Base-by-base conservation (phyloP, 805 yeast species). In the Isabelozyma heimii region DNA sequence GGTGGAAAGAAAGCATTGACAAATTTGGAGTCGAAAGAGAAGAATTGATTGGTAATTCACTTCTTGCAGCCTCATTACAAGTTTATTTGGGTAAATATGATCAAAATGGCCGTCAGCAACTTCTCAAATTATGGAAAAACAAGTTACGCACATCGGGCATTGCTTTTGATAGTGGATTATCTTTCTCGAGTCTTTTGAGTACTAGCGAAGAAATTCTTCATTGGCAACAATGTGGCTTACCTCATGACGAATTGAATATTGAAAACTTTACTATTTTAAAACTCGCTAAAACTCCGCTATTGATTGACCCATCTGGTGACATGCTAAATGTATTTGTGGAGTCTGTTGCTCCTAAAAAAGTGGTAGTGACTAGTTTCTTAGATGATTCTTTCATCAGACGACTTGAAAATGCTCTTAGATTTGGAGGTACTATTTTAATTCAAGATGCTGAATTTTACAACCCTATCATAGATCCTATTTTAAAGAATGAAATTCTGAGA, bases 371-470 rank as follows among this genome's bases (percentile, higher is more conserved):
- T 0, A 87, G 95, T 57, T 89, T 92, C 59, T 64, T 86, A 41
- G 90, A 87, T 56, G 79, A 75, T 4, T 80, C 85, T 0, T 88
- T 84, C 61, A 61, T 79, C 2, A 84, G 83, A 53, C 86, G 82
- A 40, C 59, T 92, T 13, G 96, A 91, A 61, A 87, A 89, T 57
- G 85, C 96, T 0, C 61, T 91, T 26, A 72, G 94, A 53, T 91
- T 91, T 73, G 97, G 98, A 4, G 90, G 89, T 2, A 57, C 80
- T 0, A 69, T 92, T 7, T 60, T 91, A 12, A 75, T 92, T 14
- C 82, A 82, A 54, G 92, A 92, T 66, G 91, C 91, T 3, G 97
- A 92, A 59, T 69, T 77, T 54, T 84, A 80, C 59, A 92, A 92
- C 61, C 96, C 97, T 0, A 67, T 88, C 7, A 60, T 92, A 9